phyloP scores from a whole-genome alignment of 495 filamentous ascomycete species.

The Annulohypoxylon moriforme region DNA sequence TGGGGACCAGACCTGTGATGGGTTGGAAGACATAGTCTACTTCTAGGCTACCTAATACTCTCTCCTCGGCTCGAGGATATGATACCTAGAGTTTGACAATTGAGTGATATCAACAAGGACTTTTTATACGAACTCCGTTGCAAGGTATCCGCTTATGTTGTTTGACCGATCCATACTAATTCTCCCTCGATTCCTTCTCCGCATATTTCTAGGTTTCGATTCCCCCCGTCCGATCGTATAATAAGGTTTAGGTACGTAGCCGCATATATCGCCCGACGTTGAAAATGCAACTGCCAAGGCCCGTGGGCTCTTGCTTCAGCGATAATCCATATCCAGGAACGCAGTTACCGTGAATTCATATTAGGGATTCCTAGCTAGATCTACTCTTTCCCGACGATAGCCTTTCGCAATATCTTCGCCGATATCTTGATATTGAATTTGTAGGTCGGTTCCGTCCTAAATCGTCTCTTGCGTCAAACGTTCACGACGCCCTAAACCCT shows the following conservation, averaged over 20 bases:
- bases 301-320: background rate
- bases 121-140: conserved; percentile 4
- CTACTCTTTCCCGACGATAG: background rate
- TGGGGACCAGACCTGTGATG: conserved; percentile 5
- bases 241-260: conserved; percentile 36
- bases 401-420: background rate
- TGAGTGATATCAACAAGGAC: conserved; percentile 34
- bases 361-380: background rate
- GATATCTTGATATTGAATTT: background rate
- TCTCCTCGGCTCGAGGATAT: conserved; percentile 11
- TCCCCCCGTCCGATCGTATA: background rate
- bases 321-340: background rate
- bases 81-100: conserved; percentile 35
- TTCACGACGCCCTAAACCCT: background rate
- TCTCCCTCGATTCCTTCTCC: background rate
- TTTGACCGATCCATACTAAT: background rate
- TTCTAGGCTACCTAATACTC: conserved; percentile 23
- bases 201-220: conserved; percentile 8
- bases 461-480: background rate
- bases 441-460: background rate
- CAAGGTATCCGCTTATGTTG: conserved; percentile 4
- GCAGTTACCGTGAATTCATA: conserved; percentile 1
- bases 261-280: conserved; percentile 28
- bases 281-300: background rate
- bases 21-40: conserved; percentile 23